Evolutionary conservation across 306 rosid genomes (phyloP).

Genomic region (Purshia tridentata): DNA sequence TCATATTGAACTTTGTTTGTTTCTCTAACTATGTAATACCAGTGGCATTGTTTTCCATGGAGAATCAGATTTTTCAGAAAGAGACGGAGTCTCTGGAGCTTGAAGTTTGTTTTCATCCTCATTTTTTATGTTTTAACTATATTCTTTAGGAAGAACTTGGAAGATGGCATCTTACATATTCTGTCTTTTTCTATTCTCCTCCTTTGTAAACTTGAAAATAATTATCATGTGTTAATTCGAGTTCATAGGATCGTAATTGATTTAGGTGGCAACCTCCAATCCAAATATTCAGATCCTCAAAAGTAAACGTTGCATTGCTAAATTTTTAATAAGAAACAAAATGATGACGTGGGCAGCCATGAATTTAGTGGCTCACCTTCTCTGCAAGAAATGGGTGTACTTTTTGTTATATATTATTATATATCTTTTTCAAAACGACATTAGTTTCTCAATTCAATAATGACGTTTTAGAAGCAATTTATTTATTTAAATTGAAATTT

Average conservation of each 20-base stretch:
- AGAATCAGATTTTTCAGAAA: not conserved
- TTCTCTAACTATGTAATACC: not conserved
- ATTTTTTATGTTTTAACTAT: not conserved
- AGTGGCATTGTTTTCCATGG: not conserved
- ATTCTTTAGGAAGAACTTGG: not conserved
- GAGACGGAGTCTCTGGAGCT: not conserved
- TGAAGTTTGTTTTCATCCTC: not conserved
- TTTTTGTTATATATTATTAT: too few relatives aligned
- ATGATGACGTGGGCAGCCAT: too few relatives aligned
- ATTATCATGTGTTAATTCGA: too few relatives aligned
- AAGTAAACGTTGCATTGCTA: too few relatives aligned
- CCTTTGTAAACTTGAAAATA: not conserved
- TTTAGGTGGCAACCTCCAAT: not conserved
- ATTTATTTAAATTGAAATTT: too few relatives aligned
- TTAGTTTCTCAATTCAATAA: too few relatives aligned
- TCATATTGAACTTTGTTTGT: not conserved
- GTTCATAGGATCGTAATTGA: not conserved
- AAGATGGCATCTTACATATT: not conserved
- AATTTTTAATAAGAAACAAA: too few relatives aligned
- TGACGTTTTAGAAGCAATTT: too few relatives aligned
- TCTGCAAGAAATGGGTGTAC: conserved; percentile 15
- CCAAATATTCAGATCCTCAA: too few relatives aligned
- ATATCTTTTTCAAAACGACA: too few relatives aligned
- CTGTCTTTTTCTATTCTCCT: not conserved
- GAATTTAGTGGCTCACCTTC: not conserved